phyloP scores from a whole-genome alignment of 805 yeast genomes.

The Monosporozyma servazzii region DNA sequence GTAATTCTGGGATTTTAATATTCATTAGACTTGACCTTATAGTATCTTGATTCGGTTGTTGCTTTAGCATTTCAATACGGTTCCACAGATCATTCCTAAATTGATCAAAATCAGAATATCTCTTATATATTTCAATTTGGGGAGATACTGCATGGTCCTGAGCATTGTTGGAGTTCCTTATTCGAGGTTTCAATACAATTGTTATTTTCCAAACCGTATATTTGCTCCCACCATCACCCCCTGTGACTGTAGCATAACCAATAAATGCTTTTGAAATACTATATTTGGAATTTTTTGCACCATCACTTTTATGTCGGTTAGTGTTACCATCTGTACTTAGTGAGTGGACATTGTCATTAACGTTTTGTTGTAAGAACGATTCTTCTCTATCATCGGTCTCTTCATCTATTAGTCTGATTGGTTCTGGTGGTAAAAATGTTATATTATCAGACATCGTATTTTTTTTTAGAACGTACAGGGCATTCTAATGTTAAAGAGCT shows the following conservation, averaged over 20 bases:
- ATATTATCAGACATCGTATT: conserved; percentile 8
- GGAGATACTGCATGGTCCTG: conserved; percentile 6
- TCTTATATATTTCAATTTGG: conserved; percentile 38
- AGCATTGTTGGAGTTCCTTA: background rate
- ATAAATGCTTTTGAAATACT: conserved; percentile 12
- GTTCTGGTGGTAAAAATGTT: conserved; percentile 19
- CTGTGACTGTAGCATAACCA: conserved; percentile 23
- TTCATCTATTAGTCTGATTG: conserved; percentile 18
- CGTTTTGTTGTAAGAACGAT: background rate
- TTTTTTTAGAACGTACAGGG: background rate
- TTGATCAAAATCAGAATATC: conserved; percentile 56
- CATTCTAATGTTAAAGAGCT: background rate
- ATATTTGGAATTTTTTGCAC: conserved; percentile 9
- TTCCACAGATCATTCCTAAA: conserved; percentile 35
- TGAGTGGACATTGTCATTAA: background rate
- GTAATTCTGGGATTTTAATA: conserved; percentile 40
- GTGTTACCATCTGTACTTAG: background rate
- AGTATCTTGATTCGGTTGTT: conserved; percentile 10
- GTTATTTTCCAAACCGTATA: conserved; percentile 27
- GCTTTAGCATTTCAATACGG: background rate
- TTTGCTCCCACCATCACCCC: conserved; percentile 19
- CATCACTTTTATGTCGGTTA: conserved; percentile 3
- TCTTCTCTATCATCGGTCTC: conserved; percentile 4
- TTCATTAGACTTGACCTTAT: background rate
- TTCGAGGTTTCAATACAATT: conserved; percentile 11